These are phyloP conservation scores for Lepidium campestre DNA, from an alignment of 441 rosid genomes.

Conservation along the genomic window DNA sequence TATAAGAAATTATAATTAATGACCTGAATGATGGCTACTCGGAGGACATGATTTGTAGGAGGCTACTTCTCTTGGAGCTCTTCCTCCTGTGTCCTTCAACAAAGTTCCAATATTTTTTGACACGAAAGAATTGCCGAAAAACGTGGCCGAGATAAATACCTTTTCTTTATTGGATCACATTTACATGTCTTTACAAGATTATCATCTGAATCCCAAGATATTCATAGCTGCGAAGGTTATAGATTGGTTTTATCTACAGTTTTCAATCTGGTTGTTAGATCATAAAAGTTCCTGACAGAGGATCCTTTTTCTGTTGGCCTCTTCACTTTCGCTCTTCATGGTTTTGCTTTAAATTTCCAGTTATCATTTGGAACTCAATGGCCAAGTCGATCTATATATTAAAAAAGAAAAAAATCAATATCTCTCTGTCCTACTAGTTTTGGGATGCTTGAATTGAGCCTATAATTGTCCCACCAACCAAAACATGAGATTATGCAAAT, in stretches of 20 bases:
- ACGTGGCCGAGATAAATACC: constrained; percentile 57
- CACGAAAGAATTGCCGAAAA: constrained; percentile 49
- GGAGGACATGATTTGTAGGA: constrained; percentile 52
- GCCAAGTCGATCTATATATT: no score
- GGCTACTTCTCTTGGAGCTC: constrained; percentile 70
- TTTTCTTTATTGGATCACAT: neutral
- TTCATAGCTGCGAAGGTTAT: neutral
- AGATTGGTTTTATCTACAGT: neutral
- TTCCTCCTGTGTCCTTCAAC: constrained; percentile 62
- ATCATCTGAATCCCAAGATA: neutral
- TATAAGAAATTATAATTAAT: neutral
- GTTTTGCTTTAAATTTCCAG: neutral
- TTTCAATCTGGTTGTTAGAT: neutral
- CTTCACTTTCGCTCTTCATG: neutral
- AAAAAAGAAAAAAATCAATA: no score
- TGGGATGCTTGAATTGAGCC: no score
- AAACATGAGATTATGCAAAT: no score
- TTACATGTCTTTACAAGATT: neutral
- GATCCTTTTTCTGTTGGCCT: neutral
- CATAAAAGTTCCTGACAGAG: neutral
- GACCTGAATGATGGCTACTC: constrained; percentile 88
- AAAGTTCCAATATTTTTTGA: constrained; percentile 59
- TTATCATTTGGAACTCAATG: no score
- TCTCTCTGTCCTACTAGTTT: no score
- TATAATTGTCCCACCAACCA: no score